Base-by-base conservation (phyloP, 1,284 basidiomycete species). In the Fomitiporia mediterranea region DNA sequence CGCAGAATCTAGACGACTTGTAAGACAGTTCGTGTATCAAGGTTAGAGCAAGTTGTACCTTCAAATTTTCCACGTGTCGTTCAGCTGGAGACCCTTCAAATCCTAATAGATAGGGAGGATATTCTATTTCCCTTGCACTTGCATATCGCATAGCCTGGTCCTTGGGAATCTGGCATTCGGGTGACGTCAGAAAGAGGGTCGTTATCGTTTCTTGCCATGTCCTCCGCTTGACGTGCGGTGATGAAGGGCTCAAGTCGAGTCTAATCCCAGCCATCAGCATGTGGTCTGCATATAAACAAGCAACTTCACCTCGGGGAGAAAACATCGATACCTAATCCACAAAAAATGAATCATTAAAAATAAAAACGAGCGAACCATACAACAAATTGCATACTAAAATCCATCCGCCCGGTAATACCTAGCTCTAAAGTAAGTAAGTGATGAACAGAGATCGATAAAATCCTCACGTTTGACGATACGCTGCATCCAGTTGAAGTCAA, bases 161-260 rank as follows among this genome's bases (percentile, higher is more conserved):
- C 37, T 73, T 65, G 1, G 85, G 85, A 65, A 92, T 90, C 35
- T 74, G 73, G 63, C 80, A 84, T 35, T 80, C 76, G 0, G 78
- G 72, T 57, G 72, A 78, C 1, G 83, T 84, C 25, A 91, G 74
- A 13, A 91, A 68, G 4, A 93, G 69, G 0, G 83, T 81, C 0
- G 86, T 82, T 27, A 91, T 74, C 5, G 86, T 79, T 68, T 93
- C 90, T 65, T 92, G 86, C 88, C 89, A 91, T n/a, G 92, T 86
- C 4, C 90, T 79, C 9, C 88, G 78, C 59, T 76, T 82, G 37
- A 81, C 75, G 65, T 93, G 89, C 13, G 80, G 74, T 1, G 82
- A 84, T 1, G 79, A 71, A 21, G 80, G 68, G 0, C 82, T 78
- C 42, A 86, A 68, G 67, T 91, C 83, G 57, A 91, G 68, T 9